Base-by-base conservation (phyloP, 371 early-diverging fungal genomes). In the Apophysomyces sp. region DNA sequence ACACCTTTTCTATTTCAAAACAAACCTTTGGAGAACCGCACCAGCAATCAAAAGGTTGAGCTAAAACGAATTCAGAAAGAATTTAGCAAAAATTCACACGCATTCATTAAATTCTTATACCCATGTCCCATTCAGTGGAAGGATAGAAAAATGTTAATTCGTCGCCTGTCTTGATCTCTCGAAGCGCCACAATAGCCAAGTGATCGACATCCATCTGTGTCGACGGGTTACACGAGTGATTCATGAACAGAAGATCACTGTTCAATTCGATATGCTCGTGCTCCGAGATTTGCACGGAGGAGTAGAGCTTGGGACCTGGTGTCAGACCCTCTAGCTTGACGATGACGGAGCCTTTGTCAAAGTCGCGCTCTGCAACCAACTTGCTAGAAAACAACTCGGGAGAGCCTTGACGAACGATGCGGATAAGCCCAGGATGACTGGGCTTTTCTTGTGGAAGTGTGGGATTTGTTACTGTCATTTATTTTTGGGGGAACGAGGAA, bases 111-210 rank as follows among this genome's bases (percentile, higher is more conserved):
- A 18, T 40, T 15, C 0, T 37, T 61, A 69, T 71, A 75, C 76
- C 86, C 94, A 94, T 94, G 68, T 89, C 89, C 91, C 92, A 94
- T 68, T 94, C 94, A 28, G 89, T 89, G 24, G 85, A 82, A 30
- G 92, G 92, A 63, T 94, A 94, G 69, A 92, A 92, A 73, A 94
- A 92, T 13, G 89, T 88, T 61, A 92, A 32, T 65, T 88, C 90
- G 56, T 88, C 89, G 21, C 90, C 91, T 36, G 73, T 72, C 57
- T 74, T 70, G 53, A 88, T 65, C 55, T 88, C 89, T 37, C 71
- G 71, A 15, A 68, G 60, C 13, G 92, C 93, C 15, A 77, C 69
- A 4, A 91, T 76, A 26, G 67, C 66, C 67, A 70, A 71, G 30
- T 62, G 56, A 62, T 80, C 80, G 15, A 82, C 78, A 61, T 91